Evolutionary conservation across 1,284 basidiomycete species (phyloP), one percentile per base, ranked within the genome.

Genomic region (Ustilago hordei): DNA sequence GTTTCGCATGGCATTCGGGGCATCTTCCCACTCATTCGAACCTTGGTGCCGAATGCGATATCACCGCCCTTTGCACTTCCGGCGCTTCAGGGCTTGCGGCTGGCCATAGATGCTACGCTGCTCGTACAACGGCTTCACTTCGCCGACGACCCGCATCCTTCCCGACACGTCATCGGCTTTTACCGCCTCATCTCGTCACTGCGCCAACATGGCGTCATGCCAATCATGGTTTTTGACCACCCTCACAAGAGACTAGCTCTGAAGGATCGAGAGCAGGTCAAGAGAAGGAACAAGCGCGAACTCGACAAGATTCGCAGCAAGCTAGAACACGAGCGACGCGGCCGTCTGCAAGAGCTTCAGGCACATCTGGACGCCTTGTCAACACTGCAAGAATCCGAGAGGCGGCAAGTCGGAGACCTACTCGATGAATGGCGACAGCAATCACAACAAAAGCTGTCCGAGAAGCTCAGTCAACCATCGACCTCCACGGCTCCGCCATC

Each of bases 211-310:
- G 64, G 68, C 34, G 62, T 81, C 15, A 41, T 67, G 4, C 79
- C 82, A 1, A 66, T 84, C 41, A 80, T 84, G 77, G 75, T 84
- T 12, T 84, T 84, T 43, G 82, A 84, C 59, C 75, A 82, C 32
- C 78, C 80, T 1, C 69, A 71, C 23, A 74, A 79, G 50, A 54
- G 81, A 19, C 57, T 82, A 8, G 64, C 78, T 4, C 62, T 70
- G 34, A 82, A 82, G 60, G 60, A 65, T 19, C 66, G 81, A 31
- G 81, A 82, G 60, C 74, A 80, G 54, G 54, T 59, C 38, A 81
- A 76, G 47, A 55, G 78, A 32, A 73, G 57, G 38, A 69, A 74
- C 15, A 76, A 74, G 48, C 70, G 78, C 54, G 70, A 74, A 38
- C 67, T 79, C 50, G 71, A 77, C 38, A 47, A 62, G 2, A 70